These are phyloP conservation scores for Leishmania gerbilli DNA, from an alignment of 208 protist genomes.

Conservation along the genomic window DNA sequence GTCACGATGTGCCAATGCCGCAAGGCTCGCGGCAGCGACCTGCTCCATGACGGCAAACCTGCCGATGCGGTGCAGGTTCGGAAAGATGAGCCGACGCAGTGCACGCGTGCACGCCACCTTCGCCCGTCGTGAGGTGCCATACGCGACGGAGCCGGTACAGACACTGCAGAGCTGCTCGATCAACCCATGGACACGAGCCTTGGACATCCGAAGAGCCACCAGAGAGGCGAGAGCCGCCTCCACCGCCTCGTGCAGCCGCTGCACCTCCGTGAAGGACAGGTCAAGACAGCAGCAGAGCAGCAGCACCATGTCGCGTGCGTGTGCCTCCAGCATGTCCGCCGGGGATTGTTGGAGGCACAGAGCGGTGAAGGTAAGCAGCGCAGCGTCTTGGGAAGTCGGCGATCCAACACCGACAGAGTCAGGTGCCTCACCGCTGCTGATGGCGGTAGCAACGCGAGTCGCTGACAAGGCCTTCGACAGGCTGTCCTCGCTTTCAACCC, in stretches of 20 bases:
- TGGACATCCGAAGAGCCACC: slow-evolving; percentile 35
- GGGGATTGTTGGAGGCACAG: slow-evolving; percentile 7
- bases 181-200: slow-evolving; percentile 44
- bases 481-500: no score
- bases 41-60: slow-evolving; percentile 63
- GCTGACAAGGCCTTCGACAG: background rate
- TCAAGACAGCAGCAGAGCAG: slow-evolving; percentile 49
- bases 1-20: slow-evolving; percentile 56
- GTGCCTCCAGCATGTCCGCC: slow-evolving; percentile 9
- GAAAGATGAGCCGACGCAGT: slow-evolving; percentile 53
- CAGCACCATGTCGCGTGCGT: slow-evolving; percentile 13
- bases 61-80: slow-evolving; percentile 82
- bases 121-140: slow-evolving; percentile 45
- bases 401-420: background rate
- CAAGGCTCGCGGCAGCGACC: slow-evolving; percentile 48
- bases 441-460: background rate
- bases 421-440: background rate
- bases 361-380: slow-evolving; percentile 22
- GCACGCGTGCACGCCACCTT: slow-evolving; percentile 44
- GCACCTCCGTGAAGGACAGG: slow-evolving; percentile 48
- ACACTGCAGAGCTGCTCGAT: slow-evolving; percentile 58
- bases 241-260: slow-evolving; percentile 36
- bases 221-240: slow-evolving; percentile 37
- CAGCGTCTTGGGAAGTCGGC: slow-evolving; percentile 10
- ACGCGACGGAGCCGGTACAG: slow-evolving; percentile 28